Conservation (phyloP, 768 basidiomycete genomes). For the Tulasnella sp. region DNA sequence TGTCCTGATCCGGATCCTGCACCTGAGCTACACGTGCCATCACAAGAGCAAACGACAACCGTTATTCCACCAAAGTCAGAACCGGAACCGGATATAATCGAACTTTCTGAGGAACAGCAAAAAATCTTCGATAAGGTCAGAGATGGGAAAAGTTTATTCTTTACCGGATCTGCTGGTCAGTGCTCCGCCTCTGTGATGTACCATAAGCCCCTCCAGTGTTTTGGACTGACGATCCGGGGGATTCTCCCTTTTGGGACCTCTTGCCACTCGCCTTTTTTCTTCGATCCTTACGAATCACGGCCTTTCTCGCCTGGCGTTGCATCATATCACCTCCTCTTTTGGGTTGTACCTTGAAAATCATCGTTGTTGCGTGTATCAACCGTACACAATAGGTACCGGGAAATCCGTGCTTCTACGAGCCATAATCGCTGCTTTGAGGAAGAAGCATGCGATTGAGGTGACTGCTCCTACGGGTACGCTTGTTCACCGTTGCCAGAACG, state of each 20-base stretch:
- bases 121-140: constrained; percentile 12
- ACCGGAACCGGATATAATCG: not conserved
- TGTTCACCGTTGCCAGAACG: not conserved
- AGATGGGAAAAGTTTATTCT: constrained; percentile 19
- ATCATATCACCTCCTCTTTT: not conserved
- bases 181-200: not conserved
- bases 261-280: not conserved
- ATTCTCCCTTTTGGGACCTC: not conserved
- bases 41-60: not conserved
- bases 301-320: not conserved
- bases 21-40: not conserved
- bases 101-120: constrained; percentile 20
- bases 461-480: constrained; percentile 16
- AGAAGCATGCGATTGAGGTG: constrained; percentile 4
- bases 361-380: not conserved
- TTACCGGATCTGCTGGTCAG: constrained; percentile 21
- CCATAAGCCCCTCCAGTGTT: not conserved
- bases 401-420: constrained; percentile 16
- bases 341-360: not conserved
- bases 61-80: no score
- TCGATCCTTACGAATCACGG: not conserved
- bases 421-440: constrained; percentile 14
- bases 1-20: not conserved
- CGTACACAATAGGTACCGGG: constrained; percentile 4
- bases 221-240: not conserved